A percentile compares a stretch with the other conserved stretches of the same genome.
Evolutionary conservation across 768 basidiomycete species (phyloP).

Genomic region (Lactarius evosmus): DNA sequence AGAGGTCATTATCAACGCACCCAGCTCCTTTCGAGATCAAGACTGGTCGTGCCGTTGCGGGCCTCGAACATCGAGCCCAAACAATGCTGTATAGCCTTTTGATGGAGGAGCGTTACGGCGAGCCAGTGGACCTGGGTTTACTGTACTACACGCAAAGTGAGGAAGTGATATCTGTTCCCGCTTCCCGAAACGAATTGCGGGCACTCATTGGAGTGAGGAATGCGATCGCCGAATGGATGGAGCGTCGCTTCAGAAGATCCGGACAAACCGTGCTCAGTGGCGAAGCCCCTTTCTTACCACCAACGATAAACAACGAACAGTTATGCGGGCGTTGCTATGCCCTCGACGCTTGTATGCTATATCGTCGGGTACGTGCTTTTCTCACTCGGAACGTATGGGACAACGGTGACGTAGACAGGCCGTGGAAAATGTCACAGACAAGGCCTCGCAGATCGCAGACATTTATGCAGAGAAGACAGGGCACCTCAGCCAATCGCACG

Average conservation of each 20-base stretch:
- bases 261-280: conserved; percentile 27
- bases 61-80: conserved; percentile 94
- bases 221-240: conserved; percentile 77
- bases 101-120: conserved; percentile 86
- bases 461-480: conserved; percentile 76
- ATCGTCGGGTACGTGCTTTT: conserved; percentile 62
- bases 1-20: conserved; percentile 32
- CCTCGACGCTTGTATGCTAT: conserved; percentile 89
- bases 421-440: conserved; percentile 61
- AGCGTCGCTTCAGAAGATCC: conserved; percentile 40
- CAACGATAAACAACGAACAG: conserved; percentile 78
- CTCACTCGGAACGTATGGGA: not conserved
- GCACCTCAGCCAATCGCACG: conserved; percentile 66
- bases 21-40: conserved; percentile 93
- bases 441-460: conserved; percentile 53
- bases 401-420: conserved; percentile 44
- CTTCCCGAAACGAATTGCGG: conserved; percentile 76
- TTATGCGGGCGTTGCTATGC: conserved; percentile 79
- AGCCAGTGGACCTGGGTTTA: conserved; percentile 75
- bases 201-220: conserved; percentile 82
- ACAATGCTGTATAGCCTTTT: conserved; percentile 96
- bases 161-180: conserved; percentile 79
- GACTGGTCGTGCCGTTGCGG: conserved; percentile 74
- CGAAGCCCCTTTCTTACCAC: conserved; percentile 65
- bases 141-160: conserved; percentile 94